Base-by-base conservation (phyloP, 352 stramenopile genomes). In the Phytophthora pseudosyringae region DNA sequence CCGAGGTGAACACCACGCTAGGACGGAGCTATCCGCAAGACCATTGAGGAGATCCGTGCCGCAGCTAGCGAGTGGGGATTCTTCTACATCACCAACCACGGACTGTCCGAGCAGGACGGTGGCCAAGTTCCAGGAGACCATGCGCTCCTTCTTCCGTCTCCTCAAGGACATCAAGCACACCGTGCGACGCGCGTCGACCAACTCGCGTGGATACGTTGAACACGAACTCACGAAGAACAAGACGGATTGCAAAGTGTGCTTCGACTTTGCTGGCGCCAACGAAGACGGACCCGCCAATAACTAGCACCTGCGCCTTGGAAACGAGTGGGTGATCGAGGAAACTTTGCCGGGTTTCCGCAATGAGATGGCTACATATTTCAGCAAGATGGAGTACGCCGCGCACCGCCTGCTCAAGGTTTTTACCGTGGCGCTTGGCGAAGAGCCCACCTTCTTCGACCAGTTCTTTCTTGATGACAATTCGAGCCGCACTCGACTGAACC, bases 171-270 rank as follows among this genome's bases (percentile, higher is more conserved):
- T 75, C 15, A 91, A 94, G 63, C 35, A 51, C 29, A 46, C 35
- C 0, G 39, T 96, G 51, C 89, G 54, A 18, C 95, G 89, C 67
- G 83, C 15, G 43, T 71, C 58, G 26, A 75, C 61, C 31, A 98
- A 98, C 76, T 80, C 91, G 31, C 79, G 92, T 56, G 94, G 94
- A 26, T 98, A 89, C 67, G 98, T 97, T 74, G 89, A 98, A 55
- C 81, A 97, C 61, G 94, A 98, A 62, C 73, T 98, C 35, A 98
- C 50, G 15, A 58, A 58, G 36, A 58, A 48, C 50, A 58, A 58
- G 26, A 48, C 15, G 26, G 50, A 48, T 91, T 97, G 88, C 84
- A 98, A 98, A 56, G 82, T 97, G 63, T 75, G 66, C 9, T 75
- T 97, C 16, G 93, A 97, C 78, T 78, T 78, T 51, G 68, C 67